Evolutionary conservation across 192 early-diverging fungal genomes (phyloP), one percentile per base, ranked within the genome.

Genomic region (Entrophospora sp.): DNA sequence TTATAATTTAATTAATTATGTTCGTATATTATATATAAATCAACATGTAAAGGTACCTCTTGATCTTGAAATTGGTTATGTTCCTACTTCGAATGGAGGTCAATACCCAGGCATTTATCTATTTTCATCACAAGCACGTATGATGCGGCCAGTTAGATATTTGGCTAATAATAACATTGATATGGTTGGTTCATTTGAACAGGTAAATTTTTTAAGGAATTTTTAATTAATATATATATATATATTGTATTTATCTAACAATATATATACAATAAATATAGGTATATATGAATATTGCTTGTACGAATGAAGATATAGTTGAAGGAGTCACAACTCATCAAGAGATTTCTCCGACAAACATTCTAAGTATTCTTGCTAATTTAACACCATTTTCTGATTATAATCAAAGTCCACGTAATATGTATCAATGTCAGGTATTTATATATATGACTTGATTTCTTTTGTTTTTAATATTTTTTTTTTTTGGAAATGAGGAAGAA

Each of bases 231-330:
- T n/a, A n/a, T n/a, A n/a, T n/a, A n/a, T n/a, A n/a, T n/a, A n/a
- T n/a, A n/a, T n/a, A n/a, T n/a, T n/a, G n/a, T n/a, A n/a, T n/a
- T n/a, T n/a, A n/a, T n/a, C n/a, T n/a, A n/a, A n/a, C n/a, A n/a
- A n/a, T n/a, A n/a, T n/a, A n/a, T n/a, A n/a, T n/a, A n/a, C n/a
- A n/a, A n/a, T n/a, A n/a, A n/a, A n/a, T n/a, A n/a, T n/a, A n/a
- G n/a, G 96, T 97, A 27, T 98, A 96, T 73, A 95, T 98, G 91
- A 92, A 98, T 66, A 95, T 98, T 76, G 96, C 92, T 8, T 98
- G 96, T 73, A 75, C 95, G 73, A 85, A 93, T 71, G 92, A 92
- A 56, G 94, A 96, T 70, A 76, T 98, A 35, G 83, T 89, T 1
- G 89, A 91, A 2, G 91, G 91, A 49, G 74, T 88, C 18, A 94